phyloP scores from a whole-genome alignment of 257 asterid genomes.

The Fraxinus anomala region DNA sequence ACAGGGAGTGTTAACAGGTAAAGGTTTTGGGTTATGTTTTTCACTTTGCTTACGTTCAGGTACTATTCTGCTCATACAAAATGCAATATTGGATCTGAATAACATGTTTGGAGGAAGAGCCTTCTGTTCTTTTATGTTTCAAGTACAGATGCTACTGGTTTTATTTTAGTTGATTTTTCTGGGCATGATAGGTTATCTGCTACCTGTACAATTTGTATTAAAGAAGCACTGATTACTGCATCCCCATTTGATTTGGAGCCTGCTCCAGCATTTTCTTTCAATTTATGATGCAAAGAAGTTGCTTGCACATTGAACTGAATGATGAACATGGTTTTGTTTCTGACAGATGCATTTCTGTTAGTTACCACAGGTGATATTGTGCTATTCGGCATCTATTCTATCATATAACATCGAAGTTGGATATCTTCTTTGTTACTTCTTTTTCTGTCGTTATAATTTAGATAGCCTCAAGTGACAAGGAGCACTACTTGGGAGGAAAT shows the following conservation, averaged over 20 bases:
- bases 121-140: not conserved
- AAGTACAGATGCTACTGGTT: not conserved
- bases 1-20: not conserved
- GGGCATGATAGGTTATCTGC: not conserved
- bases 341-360: too few species aligned
- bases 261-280: not conserved
- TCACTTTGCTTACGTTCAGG: not conserved
- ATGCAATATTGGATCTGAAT: not conserved
- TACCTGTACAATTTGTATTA: not conserved
- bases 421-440: not conserved
- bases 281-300: not conserved
- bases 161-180: not conserved
- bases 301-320: not conserved
- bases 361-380: not conserved
- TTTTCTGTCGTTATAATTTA: not conserved
- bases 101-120: not conserved
- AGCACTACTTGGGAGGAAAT: conserved; percentile 1
- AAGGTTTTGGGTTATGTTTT: not conserved
- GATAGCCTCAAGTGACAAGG: not conserved
- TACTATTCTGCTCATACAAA: not conserved
- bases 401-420: not conserved
- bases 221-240: not conserved
- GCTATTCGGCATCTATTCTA: not conserved
- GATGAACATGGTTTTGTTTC: not conserved
- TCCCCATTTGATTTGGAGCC: not conserved